Evolutionary conservation across 805 yeast species (phyloP), one percentile per base, ranked within the genome.

Genomic region (Ogataea salicorniae): DNA sequence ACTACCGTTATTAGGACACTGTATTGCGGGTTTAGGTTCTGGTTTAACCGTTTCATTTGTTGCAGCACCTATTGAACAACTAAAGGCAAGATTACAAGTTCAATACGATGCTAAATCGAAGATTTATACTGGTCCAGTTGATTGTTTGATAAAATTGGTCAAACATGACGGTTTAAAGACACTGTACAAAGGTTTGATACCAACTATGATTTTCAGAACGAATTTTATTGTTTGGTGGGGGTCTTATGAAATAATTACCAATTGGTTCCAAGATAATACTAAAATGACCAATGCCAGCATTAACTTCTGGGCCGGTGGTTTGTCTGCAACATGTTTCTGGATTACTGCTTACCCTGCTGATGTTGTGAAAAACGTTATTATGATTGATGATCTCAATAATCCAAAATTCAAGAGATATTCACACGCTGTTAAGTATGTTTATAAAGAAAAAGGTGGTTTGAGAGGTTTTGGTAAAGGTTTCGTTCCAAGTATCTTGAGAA

Each of bases 221-320:
- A 87, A 87, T 66, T 90, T 89, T 63, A 74, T 87, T 34, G 86
- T 87, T 49, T 88, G 95, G 92, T 90, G 97, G 97, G 96, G 96
- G 1, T 81, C 95, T 0, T 90, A 90, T 62, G 95, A 88, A 60
- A 47, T 88, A 8, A 75, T 89, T 63, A 87, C 95, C 7, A 72
- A 76, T 46, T 82, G 76, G 73, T 81, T 89, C 66, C 75, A 77
- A 54, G 70, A 73, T 6, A 72, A 87, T 56, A 88, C 96, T 1
- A 66, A 69, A 37, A 54, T 88, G 74, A 78, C 84, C 42, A 77
- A 77, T 37, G 80, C 94, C 2, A 72, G 89, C 0, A 75, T 89
- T 49, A 89, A 88, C 64, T 89, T 89, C 69, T 89, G 96, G 95
- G 79, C 91, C 9, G 97, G 97, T 29, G 97, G 97, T 0, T 69